phyloP scores from a whole-genome alignment of 495 filamentous ascomycete species.

The Xylaria nigripes region DNA sequence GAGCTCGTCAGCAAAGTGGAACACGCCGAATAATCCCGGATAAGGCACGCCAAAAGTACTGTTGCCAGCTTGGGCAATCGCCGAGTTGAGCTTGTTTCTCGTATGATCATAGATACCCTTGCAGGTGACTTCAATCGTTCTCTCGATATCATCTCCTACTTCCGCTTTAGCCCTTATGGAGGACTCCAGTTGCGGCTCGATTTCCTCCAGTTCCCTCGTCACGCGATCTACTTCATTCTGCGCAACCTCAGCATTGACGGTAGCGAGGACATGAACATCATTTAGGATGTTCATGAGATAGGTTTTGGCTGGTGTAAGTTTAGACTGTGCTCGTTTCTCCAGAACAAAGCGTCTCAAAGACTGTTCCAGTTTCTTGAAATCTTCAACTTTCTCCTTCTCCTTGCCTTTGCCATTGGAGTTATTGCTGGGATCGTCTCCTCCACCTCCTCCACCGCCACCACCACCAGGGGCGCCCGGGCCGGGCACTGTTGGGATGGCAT shows the following conservation, averaged over 20 bases:
- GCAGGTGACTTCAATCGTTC: slow-evolving; percentile 74
- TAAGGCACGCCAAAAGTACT: slow-evolving; percentile 74
- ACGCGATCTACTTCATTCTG: slow-evolving; percentile 81
- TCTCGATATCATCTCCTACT: slow-evolving; percentile 71
- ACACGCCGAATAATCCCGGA: slow-evolving; percentile 73
- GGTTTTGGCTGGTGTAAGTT: slow-evolving; percentile 90
- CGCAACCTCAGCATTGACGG: slow-evolving; percentile 80
- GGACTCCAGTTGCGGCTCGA: slow-evolving; percentile 77
- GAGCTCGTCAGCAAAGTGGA: slow-evolving; percentile 88
- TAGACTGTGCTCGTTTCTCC: slow-evolving; percentile 89
- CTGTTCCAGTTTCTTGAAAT: slow-evolving; percentile 83
- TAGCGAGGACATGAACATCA: slow-evolving; percentile 73
- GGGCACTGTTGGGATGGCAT: slow-evolving; percentile 71
- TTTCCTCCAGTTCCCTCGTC: slow-evolving; percentile 63
- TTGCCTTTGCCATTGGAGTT: slow-evolving; percentile 82
- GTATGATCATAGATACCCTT: slow-evolving; percentile 78
- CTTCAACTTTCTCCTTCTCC: slow-evolving; percentile 74
- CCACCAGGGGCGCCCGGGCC: slow-evolving; percentile 49
- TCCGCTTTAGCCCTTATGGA: slow-evolving; percentile 76
- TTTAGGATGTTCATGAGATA: slow-evolving; percentile 91
- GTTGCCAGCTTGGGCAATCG: slow-evolving; percentile 68
- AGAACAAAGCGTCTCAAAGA: slow-evolving; percentile 89
- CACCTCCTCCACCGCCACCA: slow-evolving; percentile 46
- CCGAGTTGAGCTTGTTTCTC: slow-evolving; percentile 57
- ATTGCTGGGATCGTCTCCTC: slow-evolving; percentile 50